phyloP scores from a whole-genome alignment of 2,329 filamentous ascomycete genomes.

The Aspergillus sp. region DNA sequence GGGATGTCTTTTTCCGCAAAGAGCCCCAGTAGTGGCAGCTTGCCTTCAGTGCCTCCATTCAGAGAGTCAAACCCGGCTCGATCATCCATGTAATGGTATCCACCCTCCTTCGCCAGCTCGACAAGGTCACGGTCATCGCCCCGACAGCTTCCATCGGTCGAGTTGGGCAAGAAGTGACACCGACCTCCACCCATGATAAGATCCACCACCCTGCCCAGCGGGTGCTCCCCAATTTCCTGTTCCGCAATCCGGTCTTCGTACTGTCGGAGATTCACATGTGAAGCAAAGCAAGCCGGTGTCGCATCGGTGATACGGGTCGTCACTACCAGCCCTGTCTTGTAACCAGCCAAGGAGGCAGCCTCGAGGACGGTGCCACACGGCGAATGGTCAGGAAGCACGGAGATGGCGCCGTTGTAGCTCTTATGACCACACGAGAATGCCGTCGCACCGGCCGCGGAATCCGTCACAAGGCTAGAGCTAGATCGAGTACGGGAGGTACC shows the following conservation, averaged over 20 bases:
- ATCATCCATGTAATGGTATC: constrained; percentile 75
- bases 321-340: constrained; percentile 89
- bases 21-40: constrained; percentile 82
- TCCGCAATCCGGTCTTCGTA: constrained; percentile 90
- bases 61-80: constrained; percentile 75
- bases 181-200: constrained; percentile 89
- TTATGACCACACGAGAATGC: constrained; percentile 92
- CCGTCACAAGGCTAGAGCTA: constrained; percentile 81
- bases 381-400: constrained; percentile 77
- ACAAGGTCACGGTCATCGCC: constrained; percentile 75
- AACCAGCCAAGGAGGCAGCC: constrained; percentile 87
- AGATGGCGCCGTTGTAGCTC: constrained; percentile 96
- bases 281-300: constrained; percentile 91
- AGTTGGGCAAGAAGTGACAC: constrained; percentile 89
- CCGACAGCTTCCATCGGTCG: constrained; percentile 77
- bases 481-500: constrained; percentile 86
- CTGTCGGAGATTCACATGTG: constrained; percentile 75
- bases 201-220: constrained; percentile 83
- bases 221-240: constrained; percentile 86
- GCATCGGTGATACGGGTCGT: constrained; percentile 95
- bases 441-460: constrained; percentile 95
- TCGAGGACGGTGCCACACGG: constrained; percentile 93
- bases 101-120: constrained; percentile 70
- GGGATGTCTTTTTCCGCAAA: constrained; percentile 83
- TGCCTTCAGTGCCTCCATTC: constrained; percentile 63